Evolutionary conservation across 129 eudicot genomes (phyloP).

Genomic region (Centaurea solstitialis): DNA sequence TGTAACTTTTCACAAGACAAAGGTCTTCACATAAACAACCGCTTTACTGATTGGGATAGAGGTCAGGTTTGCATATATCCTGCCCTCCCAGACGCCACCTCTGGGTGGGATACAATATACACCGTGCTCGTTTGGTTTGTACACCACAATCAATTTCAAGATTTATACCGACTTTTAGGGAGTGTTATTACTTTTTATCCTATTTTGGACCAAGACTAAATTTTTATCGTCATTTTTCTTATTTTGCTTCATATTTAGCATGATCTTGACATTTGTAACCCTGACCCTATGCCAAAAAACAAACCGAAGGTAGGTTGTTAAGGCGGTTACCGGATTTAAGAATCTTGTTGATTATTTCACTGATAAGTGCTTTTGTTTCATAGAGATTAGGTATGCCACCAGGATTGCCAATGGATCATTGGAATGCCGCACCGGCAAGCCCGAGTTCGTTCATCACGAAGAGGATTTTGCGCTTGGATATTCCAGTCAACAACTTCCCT

Average conservation of each 20-base stretch:
- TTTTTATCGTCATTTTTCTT: not conserved
- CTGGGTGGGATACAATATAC: not conserved
- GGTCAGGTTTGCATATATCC: not conserved
- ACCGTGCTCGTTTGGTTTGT: not conserved
- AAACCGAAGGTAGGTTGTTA: not conserved
- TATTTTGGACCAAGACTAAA: not conserved
- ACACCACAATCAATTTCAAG: not conserved
- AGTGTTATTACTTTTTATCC: not conserved
- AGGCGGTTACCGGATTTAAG: not conserved
- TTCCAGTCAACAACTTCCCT: conserved; percentile 83
- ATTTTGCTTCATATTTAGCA: not conserved
- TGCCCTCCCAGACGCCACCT: not conserved
- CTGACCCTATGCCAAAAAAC: not conserved
- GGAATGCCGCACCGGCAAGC: conserved; percentile 79
- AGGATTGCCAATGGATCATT: conserved; percentile 65
- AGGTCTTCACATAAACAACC: not conserved
- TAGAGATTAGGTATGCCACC: conserved; percentile 70
- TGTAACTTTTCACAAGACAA: not conserved
- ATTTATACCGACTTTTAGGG: not conserved
- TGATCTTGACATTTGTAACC: not conserved
- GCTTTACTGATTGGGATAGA: not conserved
- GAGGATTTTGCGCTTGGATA: conserved; percentile 75
- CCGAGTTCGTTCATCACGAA: conserved; percentile 68
- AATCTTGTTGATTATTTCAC: not conserved
- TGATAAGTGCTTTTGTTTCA: not conserved